Base-by-base conservation (phyloP, 208 protist genomes). In the Blechomonas ayalai region DNA sequence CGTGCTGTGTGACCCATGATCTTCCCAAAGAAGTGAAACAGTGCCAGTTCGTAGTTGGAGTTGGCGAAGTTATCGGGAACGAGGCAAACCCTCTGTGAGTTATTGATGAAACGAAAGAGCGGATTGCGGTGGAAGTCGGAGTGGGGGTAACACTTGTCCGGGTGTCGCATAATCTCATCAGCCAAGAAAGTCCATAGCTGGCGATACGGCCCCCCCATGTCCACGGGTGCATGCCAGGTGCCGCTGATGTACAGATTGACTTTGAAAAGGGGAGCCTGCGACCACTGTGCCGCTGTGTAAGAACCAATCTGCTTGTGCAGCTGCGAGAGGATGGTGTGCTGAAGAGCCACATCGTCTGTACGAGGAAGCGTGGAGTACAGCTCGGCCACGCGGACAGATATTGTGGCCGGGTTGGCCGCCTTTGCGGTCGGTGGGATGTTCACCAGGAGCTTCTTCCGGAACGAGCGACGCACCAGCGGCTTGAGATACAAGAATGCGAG, bases 21-120 rank as follows among this genome's bases (percentile, higher is more conserved):
- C 65, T 91, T 87, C 49, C 87, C 87, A 46, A 95, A 80, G 60
- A 95, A 95, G 37, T 73, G 83, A 24, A 92, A 90, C 33, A 95
- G 56, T 22, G 64, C 68, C 19, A 95, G 62, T 49, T 87, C 79
- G 47, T 81, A 80, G 27, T 66, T 28, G 6, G 80, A 88, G 50
- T 65, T 80, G 15, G 77, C 75, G 20, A 66, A 63, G 25, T 54
- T 69, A 56, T 95, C 81, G 13, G 87, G 87, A 39, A 95, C 82
- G 7, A 95, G 59, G 7, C 69, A 83, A 23, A 90, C 64, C 53
- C 82, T 67, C 65, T 90, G 69, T 18, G 77, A 88, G 56, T 86
- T 90, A 53, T 88, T 86, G 38, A 81, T 52, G 59, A 85, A 95
- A 22, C 72, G 52, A 52, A 85, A 95, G 44, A 95, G 75, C 23